A percentile compares a stretch with the other conserved stretches of the same genome.
Evolutionary conservation across 2,329 filamentous ascomycete genomes (phyloP).

Genomic region (Penicillium sclerotiorum): DNA sequence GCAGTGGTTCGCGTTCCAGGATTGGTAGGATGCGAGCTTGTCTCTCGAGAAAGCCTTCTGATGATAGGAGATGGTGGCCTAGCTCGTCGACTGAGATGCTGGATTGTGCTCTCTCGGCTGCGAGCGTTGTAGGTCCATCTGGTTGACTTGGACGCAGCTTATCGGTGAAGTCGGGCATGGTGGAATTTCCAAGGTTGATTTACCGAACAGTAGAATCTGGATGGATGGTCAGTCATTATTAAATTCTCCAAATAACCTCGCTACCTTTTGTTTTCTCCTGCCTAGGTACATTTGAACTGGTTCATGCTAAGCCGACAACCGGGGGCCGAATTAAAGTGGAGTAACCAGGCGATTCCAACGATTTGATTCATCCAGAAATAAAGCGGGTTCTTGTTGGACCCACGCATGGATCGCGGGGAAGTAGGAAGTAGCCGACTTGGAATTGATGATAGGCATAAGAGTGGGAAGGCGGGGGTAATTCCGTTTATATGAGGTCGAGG

Average conservation of each 20-base stretch:
- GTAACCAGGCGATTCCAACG: no score
- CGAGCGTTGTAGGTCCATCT: conserved; percentile 50
- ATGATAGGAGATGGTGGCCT: conserved; percentile 49
- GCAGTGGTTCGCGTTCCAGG: conserved; percentile 51
- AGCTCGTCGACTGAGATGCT: conserved; percentile 48
- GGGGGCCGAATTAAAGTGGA: no score
- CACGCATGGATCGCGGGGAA: conserved; percentile 19
- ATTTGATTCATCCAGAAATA: no score
- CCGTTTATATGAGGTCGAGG: no score
- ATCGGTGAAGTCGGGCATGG: conserved; percentile 56
- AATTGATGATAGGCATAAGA: no score
- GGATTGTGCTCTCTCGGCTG: conserved; percentile 50
- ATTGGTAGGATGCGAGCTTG: conserved; percentile 51
- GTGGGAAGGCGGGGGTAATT: no score
- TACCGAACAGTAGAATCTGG: no score
- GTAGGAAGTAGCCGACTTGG: conserved; percentile 24
- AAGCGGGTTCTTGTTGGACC: conserved; percentile 16
- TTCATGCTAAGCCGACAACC: no score
- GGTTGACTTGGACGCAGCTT: conserved; percentile 50
- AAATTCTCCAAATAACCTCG: neutral
- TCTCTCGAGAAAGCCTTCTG: conserved; percentile 52
- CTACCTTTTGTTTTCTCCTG: neutral
- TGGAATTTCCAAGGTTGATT: no score
- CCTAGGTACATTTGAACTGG: neutral
- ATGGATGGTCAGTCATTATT: no score